phyloP scores from a whole-genome alignment of 2,329 filamentous ascomycete species.

The Atkinsonella texensis region DNA sequence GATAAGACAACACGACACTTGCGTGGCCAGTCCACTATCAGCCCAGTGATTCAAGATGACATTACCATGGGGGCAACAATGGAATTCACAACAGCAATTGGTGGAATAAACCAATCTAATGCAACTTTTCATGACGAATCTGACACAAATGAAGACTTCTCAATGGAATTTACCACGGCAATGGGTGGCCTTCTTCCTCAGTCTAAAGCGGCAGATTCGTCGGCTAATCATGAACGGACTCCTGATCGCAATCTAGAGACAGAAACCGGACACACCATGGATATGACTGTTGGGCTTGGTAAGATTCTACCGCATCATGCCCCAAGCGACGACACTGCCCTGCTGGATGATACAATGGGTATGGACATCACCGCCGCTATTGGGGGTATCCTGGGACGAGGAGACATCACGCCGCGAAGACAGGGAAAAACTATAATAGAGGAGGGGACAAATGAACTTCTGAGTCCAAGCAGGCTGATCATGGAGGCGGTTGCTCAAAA shows the following conservation, averaged over 20 bases:
- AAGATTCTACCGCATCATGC: conserved; percentile 31
- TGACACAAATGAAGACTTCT: conserved; percentile 54
- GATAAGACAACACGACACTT: conserved; percentile 4
- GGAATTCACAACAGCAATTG: conserved; percentile 74
- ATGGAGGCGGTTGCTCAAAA: conserved; percentile 14
- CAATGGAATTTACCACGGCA: conserved; percentile 65
- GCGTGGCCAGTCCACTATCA: background rate
- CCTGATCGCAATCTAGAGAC: conserved; percentile 20
- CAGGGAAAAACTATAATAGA: conserved; percentile 46
- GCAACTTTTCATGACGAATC: conserved; percentile 22
- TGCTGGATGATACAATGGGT: conserved; percentile 32
- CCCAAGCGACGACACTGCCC: conserved; percentile 20
- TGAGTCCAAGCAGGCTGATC: conserved; percentile 28
- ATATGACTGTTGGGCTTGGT: conserved; percentile 49
- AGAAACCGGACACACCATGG: conserved; percentile 23
- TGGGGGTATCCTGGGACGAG: conserved; percentile 43
- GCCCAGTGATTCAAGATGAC: conserved; percentile 15
- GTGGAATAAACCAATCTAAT: conserved; percentile 44
- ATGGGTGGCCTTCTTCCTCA: conserved; percentile 41
- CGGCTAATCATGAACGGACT: conserved; percentile 12
- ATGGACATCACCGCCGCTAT: conserved; percentile 59
- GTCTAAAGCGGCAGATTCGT: conserved; percentile 15
- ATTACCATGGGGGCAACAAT: conserved; percentile 38
- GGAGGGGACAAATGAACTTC: conserved; percentile 39
- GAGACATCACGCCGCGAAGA: conserved; percentile 18